Evolutionary conservation across 495 filamentous ascomycete species (phyloP), one percentile per base, ranked within the genome.

Genomic region (Trypethelium eluteriae): DNA sequence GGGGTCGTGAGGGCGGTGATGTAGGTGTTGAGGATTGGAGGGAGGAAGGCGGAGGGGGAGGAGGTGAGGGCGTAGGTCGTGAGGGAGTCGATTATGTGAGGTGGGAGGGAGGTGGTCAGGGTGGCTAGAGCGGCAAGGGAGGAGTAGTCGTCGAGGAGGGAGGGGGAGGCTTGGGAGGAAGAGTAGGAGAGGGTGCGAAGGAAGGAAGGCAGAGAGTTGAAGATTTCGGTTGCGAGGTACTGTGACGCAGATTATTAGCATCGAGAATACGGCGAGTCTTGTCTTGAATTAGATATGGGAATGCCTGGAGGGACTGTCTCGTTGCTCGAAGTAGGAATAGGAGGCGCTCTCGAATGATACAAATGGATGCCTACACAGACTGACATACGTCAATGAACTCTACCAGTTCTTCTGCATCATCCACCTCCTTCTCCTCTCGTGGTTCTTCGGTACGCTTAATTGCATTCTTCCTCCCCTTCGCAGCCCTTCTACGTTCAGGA

Each of bases 141-240:
- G 10, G 81, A 67, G 74, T 85, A 88, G 70, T 71, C 74, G 4
- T 74, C 65, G 72, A 81, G 74, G 3, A 90, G 78, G 32, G 73
- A 10, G 1, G 80, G 59, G 65, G 81, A 74, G 66, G 81, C 77
- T 68, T 85, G 75, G 70, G 81, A 81, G 61, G 75, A 70, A 63
- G 84, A 75, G 76, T 89, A 86, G 68, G 81, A 80, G 38, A 91
- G 76, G n/a, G 78, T 79, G 71, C 85, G 83, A 2, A 94, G 80
- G 34, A 79, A 70, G 0, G 62, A 7, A 2, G 89, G 88, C 38
- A 94, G 82, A 59, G 80, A 77, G 39, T 77, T 69, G 80, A 91
- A 96, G 67, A 85, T 83, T 73, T 89, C 84, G 36, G 77, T 74
- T 12, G 89, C 85, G 66, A 93, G 81, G 80, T 92, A 93, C 81